Base-by-base conservation (phyloP, 106 monocot genomes). In the Dactylorhiza incarnata region DNA sequence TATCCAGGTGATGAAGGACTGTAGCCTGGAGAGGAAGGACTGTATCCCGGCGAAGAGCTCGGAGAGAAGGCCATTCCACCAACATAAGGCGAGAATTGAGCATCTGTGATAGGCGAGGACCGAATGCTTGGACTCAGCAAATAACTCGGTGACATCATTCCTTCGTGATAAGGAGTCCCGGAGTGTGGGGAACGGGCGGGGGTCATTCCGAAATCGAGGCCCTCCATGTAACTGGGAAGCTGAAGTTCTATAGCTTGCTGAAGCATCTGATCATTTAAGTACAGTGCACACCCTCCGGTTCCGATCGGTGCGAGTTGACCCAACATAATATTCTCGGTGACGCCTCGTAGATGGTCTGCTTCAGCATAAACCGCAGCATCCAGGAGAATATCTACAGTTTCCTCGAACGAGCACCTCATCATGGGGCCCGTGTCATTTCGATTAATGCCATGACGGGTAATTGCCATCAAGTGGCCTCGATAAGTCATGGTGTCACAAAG, bases 401-500 rank as follows among this genome's bases (percentile, higher is more conserved):
- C 94, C 85, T 99, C 97, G 51, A 99, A 99, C 0, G 97, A 99
- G 47, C 97, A 94, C 82, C 97, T 86, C 97, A 99, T 99, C 85
- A 99, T 79, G 24, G 94, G 94, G 5, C 94, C 94, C 44, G 97
- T 99, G 51, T 99, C 97, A 73, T 99, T 94, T 15, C 97, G 86
- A 73, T 99, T 99, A 56, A 99, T 94, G 48, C 97, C 97, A 74
- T 99, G 97, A 23, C 97, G 78, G 15, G 97, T 99, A 54, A 99
- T 99, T 14, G 94, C 94, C 97, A 99, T 99, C 79, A 99, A 82
- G 78, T 99, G 94, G 14, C 97, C 97, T 48, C 97, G 74, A 68
- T 99, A 99, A n/a, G 97, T 99, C 94, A 99, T 99, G 48, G 94
- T 91, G 68, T 94, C 94, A 66, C 97, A 99, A 9, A 99, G 83